Conservation (phyloP, 2,329 filamentous ascomycete genomes). For the Fusarium continuum region DNA sequence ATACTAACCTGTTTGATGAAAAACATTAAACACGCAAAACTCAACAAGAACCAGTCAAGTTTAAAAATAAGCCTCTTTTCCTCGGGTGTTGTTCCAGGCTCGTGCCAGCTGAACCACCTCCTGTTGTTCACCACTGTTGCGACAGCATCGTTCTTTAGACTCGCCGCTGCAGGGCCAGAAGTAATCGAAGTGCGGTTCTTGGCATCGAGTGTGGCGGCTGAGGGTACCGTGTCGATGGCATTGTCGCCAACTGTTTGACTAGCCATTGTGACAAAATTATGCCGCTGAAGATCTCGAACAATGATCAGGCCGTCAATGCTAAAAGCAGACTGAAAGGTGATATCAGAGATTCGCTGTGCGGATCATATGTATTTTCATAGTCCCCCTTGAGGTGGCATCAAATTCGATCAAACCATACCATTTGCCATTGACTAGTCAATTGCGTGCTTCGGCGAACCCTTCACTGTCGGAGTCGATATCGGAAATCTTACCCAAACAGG, state of each 20-base stretch:
- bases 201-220: neutral
- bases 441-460: conserved; percentile 7
- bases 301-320: neutral
- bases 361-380: neutral
- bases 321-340: neutral
- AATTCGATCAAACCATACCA: neutral
- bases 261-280: neutral
- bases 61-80: conserved; percentile 59
- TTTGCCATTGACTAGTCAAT: conserved; percentile 5
- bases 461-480: neutral
- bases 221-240: neutral
- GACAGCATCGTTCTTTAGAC: neutral
- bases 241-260: neutral
- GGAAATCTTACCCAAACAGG: neutral
- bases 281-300: no score
- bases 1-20: conserved; percentile 53
- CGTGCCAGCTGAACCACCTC: conserved; percentile 54
- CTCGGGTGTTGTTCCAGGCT: conserved; percentile 50
- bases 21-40: conserved; percentile 52
- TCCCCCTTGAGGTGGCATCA: neutral
- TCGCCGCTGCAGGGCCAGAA: neutral
- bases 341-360: neutral
- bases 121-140: neutral
- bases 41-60: conserved; percentile 58
- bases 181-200: neutral